phyloP scores from a whole-genome alignment of 345 rosid species.

The Erodium maritimum region DNA sequence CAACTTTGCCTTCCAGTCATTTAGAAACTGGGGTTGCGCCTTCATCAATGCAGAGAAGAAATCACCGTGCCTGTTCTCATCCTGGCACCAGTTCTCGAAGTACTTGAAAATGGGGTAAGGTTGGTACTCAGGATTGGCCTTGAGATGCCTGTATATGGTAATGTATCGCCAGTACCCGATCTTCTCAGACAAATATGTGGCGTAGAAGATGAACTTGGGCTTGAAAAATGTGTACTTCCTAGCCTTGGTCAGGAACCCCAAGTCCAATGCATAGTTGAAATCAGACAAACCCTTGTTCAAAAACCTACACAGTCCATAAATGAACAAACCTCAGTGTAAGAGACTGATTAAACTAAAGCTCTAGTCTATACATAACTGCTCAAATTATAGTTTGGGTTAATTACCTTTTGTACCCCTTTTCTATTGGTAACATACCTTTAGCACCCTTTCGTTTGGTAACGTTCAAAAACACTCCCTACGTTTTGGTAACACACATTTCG shows the following conservation, averaged over 20 bases:
- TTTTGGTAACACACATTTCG: no score
- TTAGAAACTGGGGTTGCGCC: conserved; percentile 96
- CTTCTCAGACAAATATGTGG: conserved; percentile 88
- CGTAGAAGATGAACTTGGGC: conserved; percentile 96
- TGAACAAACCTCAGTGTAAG: no score
- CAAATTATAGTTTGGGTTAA: no score
- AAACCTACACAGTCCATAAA: no score
- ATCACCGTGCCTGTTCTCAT: conserved; percentile 96
- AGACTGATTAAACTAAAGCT: no score
- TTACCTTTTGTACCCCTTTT: no score
- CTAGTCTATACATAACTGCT: no score
- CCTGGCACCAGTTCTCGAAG: conserved; percentile 99
- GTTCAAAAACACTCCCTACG: no score
- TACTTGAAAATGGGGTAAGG: conserved; percentile 95
- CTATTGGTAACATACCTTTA: no score
- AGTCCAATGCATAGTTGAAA: conserved; percentile 90
- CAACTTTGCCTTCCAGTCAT: conserved; percentile 94
- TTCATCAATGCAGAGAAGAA: conserved; percentile 94
- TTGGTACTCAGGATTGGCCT: conserved; percentile 77
- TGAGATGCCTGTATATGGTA: conserved; percentile 85
- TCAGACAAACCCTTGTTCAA: conserved; percentile 98
- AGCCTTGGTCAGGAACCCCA: conserved; percentile 96
- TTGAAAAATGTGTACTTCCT: conserved; percentile 98
- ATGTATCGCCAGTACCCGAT: conserved; percentile 98
- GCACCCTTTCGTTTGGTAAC: no score